Evolutionary conservation across 495 filamentous ascomycete genomes (phyloP), one percentile per base, ranked within the genome.

Genomic region (Apodospora peruviana): DNA sequence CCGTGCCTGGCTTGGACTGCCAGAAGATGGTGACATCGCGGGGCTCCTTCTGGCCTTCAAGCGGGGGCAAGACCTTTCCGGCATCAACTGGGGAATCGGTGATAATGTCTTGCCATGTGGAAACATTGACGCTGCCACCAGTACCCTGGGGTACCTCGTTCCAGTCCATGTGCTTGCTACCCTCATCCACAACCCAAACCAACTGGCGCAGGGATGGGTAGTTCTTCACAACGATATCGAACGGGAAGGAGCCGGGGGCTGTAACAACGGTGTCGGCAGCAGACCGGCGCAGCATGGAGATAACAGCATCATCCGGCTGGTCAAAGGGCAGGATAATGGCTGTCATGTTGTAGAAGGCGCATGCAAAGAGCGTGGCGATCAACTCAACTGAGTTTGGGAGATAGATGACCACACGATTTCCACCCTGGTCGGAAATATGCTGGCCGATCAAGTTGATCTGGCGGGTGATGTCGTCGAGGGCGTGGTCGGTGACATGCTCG

Each of bases 331-430:
- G 65, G 42, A 97, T 68, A 32, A 96, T 76, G n/a, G 85, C 80
- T 9, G 84, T 86, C 54, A 93, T 73, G 50, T 72, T 69, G 64
- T 94, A 90, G 67, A 96, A 97, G 20, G 88, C 80, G 53, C 85
- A 81, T 23, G 79, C 76, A 50, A 80, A 78, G 10, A 79, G 72
- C 3, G 67, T 61, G n/a, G 58, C 81, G 37, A 98, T 71, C 43
- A 94, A 81, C 66, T 97, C 93, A 58, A 95, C 74, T 39, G 89
- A 94, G 71, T 99, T 96, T 2, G 90, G 90, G 21, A 97, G 79
- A 65, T 93, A 94, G 53, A 99, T 77, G 20, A 89, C 93, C 21
- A 97, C 87, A 27, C 80, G 83, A 61, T 83, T 84, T n/a, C 77
- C 85, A 14, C 81, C 80, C 50, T 85, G 76, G 51, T 83, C 76